Percentiles rank a stretch among this genome's conserved stretches.
Conservation (phyloP, 2,329 filamentous ascomycete genomes). For the Pyricularia grisea region DNA sequence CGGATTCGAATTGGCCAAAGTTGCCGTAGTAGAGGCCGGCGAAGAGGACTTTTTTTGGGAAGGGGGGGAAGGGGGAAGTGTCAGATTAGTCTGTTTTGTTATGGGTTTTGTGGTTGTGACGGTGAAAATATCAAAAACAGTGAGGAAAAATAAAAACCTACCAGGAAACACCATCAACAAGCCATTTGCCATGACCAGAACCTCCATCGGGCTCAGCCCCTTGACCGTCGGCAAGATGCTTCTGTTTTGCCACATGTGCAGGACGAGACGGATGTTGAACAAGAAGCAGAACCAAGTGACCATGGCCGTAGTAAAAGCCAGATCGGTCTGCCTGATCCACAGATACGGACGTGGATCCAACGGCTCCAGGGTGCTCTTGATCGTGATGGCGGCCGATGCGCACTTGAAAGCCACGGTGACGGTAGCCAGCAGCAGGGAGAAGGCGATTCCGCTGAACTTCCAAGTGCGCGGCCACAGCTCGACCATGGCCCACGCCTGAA, state of each 20-base stretch:
- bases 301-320: slow-evolving; percentile 18
- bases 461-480: slow-evolving; percentile 31
- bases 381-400: slow-evolving; percentile 26
- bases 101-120: too few species aligned
- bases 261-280: slow-evolving; percentile 41
- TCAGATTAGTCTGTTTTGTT: not conserved
- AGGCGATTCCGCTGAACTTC: slow-evolving; percentile 16
- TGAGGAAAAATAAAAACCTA: slow-evolving; percentile 16
- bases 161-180: slow-evolving; percentile 47
- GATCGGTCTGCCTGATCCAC: slow-evolving; percentile 29
- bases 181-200: slow-evolving; percentile 45
- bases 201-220: slow-evolving; percentile 40
- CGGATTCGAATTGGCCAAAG: slow-evolving; percentile 36
- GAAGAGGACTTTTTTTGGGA: slow-evolving; percentile 43
- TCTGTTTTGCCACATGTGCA: slow-evolving; percentile 37
- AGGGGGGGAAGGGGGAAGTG: not conserved
- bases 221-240: slow-evolving; percentile 33
- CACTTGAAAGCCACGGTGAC: slow-evolving; percentile 17
- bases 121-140: too few species aligned
- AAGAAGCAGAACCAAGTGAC: slow-evolving; percentile 43
- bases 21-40: slow-evolving; percentile 34
- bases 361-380: slow-evolving; percentile 17
- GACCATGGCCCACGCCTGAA: slow-evolving; percentile 45
- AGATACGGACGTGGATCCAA: slow-evolving; percentile 9
- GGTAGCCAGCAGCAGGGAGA: slow-evolving; percentile 22